Evolutionary conservation across 164 flowering plant genomes (phyloP).

Genomic region (Nymphaea thermarum): DNA sequence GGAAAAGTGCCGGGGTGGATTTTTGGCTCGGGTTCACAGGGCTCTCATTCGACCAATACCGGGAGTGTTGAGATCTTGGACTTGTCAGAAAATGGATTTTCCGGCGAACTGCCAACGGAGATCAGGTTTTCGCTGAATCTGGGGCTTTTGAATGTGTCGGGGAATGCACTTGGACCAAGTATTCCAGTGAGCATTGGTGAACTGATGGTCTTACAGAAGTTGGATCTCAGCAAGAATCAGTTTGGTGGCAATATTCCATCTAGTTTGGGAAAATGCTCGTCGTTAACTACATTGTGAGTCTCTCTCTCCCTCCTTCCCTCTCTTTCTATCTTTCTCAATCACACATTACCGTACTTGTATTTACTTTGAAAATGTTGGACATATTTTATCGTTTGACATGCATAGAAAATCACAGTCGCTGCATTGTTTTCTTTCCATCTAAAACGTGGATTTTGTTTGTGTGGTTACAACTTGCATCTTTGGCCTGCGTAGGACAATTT

Average conservation of each 20-base stretch:
- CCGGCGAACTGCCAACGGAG: constrained; percentile 39
- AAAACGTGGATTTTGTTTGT: too few relatives aligned
- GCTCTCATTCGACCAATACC: constrained; percentile 6
- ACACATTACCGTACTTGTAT: too few relatives aligned
- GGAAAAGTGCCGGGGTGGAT: constrained; percentile 69
- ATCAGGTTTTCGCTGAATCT: constrained; percentile 43
- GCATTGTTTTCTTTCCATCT: too few relatives aligned
- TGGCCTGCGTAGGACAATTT: too few relatives aligned
- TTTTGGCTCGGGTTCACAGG: constrained; percentile 28
- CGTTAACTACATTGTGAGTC: background rate
- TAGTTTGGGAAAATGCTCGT: constrained; percentile 50
- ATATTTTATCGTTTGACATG: too few relatives aligned
- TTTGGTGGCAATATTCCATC: constrained; percentile 67
- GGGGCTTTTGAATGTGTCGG: constrained; percentile 51
- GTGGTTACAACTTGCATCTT: too few relatives aligned
- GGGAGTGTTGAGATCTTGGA: constrained; percentile 37
- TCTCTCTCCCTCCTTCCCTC: constrained; percentile 25
- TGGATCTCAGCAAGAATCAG: constrained; percentile 65
- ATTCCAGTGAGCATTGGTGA: constrained; percentile 61
- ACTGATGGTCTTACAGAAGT: constrained; percentile 33
- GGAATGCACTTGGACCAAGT: constrained; percentile 46
- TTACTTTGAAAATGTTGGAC: too few relatives aligned
- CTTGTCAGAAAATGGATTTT: constrained; percentile 51
- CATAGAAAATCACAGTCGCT: too few relatives aligned
- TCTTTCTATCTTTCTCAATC: constrained; percentile 1